A percentile compares a stretch with the other conserved stretches of the same genome.
Conservation (phyloP, 768 basidiomycete species). For the Hericium erinaceus region DNA sequence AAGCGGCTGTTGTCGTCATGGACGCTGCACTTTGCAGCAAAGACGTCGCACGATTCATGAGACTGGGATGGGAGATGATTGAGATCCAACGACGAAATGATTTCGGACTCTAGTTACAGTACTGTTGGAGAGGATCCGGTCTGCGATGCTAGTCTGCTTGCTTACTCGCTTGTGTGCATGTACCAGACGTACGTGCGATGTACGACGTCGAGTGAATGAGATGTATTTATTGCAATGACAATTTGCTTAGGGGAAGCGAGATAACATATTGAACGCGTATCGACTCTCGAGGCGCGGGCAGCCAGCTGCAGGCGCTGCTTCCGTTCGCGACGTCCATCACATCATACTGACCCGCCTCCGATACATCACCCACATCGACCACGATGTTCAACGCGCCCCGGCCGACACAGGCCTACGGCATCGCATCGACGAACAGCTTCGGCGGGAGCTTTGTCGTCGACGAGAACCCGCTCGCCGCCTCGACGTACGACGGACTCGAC, state of each 20-base stretch:
- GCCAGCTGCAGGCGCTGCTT: neutral
- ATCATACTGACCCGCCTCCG: neutral
- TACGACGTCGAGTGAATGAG: no score
- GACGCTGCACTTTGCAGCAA: slow-evolving; percentile 90
- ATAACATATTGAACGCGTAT: no score
- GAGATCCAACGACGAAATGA: no score
- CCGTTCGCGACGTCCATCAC: neutral
- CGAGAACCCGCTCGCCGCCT: slow-evolving; percentile 61
- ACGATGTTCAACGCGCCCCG: slow-evolving; percentile 83
- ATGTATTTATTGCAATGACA: no score
- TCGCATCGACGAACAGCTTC: slow-evolving; percentile 46
- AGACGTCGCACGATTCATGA: slow-evolving; percentile 30
- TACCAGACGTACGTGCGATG: no score
- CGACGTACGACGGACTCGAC: slow-evolving; percentile 65
- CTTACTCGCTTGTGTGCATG: no score
- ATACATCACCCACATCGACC: neutral
- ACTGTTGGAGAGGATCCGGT: no score
- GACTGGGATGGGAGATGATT: neutral
- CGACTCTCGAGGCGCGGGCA: neutral
- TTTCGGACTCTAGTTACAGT: no score
- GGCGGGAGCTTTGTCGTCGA: slow-evolving; percentile 70
- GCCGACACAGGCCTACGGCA: slow-evolving; percentile 57
- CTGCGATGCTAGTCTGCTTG: no score
- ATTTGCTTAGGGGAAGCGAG: no score
- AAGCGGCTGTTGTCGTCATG: slow-evolving; percentile 79